Conservation (phyloP, 345 rosid species). For the Limnanthes douglasii region DNA sequence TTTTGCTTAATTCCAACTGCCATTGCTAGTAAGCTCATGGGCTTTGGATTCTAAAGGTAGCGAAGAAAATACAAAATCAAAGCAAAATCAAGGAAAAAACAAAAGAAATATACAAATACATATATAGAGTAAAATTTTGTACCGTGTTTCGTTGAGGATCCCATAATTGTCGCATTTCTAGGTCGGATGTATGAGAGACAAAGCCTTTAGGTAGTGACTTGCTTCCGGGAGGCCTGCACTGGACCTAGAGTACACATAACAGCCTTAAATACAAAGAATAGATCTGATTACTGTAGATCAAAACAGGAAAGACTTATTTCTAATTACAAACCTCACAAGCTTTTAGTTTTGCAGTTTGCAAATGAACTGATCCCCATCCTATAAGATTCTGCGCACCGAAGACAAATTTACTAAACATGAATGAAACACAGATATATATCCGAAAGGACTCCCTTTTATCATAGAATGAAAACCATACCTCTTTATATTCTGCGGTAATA, state of each 20-base stretch:
- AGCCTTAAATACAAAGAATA: no score
- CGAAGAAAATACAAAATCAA: not conserved
- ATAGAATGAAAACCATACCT: constrained; percentile 10
- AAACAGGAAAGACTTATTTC: not conserved
- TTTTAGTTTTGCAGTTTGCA: constrained; percentile 5
- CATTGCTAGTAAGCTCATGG: constrained; percentile 47
- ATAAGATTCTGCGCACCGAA: constrained; percentile 10
- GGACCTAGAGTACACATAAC: constrained; percentile 12
- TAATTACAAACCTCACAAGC: constrained; percentile 18
- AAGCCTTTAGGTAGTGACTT: constrained; percentile 35
- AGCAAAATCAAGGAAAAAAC: not conserved
- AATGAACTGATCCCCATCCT: constrained; percentile 8
- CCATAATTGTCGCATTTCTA: constrained; percentile 34
- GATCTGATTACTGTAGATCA: not conserved
- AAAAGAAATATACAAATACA: not conserved
- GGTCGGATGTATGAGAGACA: constrained; percentile 29
- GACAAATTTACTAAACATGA: not conserved
- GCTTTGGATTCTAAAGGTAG: constrained; percentile 23
- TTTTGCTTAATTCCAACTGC: constrained; percentile 63
- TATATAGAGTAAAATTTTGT: constrained; percentile 5
- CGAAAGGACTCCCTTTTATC: not conserved
- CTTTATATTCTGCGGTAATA: constrained; percentile 12
- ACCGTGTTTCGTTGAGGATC: constrained; percentile 20
- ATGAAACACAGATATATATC: not conserved
- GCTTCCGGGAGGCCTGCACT: constrained; percentile 13